Percentiles rank a stretch among this genome's conserved stretches.
These are phyloP conservation scores for Cryptococcus sp. DNA, from an alignment of 1,284 basidiomycete species.

Conservation along the genomic window DNA sequence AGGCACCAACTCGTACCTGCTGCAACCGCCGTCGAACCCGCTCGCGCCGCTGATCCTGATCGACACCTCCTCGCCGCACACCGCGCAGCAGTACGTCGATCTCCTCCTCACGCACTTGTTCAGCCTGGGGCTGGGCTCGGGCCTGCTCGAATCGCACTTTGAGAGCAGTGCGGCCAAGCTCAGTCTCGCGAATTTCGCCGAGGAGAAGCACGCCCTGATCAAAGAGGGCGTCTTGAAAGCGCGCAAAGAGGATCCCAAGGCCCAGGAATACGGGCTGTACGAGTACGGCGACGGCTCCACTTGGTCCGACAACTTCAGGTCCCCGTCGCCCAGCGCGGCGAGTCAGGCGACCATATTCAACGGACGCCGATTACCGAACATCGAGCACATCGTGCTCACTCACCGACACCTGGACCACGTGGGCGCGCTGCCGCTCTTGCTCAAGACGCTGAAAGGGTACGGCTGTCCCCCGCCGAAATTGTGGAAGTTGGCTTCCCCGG, in stretches of 20 bases:
- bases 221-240: slow-evolving; percentile 14
- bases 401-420: slow-evolving; percentile 90
- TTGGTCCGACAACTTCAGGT: slow-evolving; percentile 15
- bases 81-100: slow-evolving; percentile 54
- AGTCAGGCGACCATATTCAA: slow-evolving; percentile 6
- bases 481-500: slow-evolving; percentile 54
- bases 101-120: slow-evolving; percentile 37
- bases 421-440: slow-evolving; percentile 71
- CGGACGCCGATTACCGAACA: slow-evolving; percentile 29
- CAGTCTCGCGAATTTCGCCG: slow-evolving; percentile 22
- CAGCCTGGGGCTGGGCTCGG: slow-evolving; percentile 49
- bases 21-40: slow-evolving; percentile 60
- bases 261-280: slow-evolving; percentile 16
- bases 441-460: slow-evolving; percentile 63
- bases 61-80: slow-evolving; percentile 79
- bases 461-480: slow-evolving; percentile 51
- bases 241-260: slow-evolving; percentile 24
- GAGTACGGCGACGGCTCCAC: slow-evolving; percentile 34
- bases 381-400: slow-evolving; percentile 85
- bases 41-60: slow-evolving; percentile 72
- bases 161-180: slow-evolving; percentile 23
- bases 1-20: slow-evolving; percentile 93
- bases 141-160: slow-evolving; percentile 40
- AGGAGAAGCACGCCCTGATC: slow-evolving; percentile 20
- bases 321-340: neutral